Percentiles rank a stretch among this genome's conserved stretches.
These are phyloP conservation scores for Teratosphaeria viscida DNA, from an alignment of 2,329 filamentous ascomycete genomes.

Conservation along the genomic window DNA sequence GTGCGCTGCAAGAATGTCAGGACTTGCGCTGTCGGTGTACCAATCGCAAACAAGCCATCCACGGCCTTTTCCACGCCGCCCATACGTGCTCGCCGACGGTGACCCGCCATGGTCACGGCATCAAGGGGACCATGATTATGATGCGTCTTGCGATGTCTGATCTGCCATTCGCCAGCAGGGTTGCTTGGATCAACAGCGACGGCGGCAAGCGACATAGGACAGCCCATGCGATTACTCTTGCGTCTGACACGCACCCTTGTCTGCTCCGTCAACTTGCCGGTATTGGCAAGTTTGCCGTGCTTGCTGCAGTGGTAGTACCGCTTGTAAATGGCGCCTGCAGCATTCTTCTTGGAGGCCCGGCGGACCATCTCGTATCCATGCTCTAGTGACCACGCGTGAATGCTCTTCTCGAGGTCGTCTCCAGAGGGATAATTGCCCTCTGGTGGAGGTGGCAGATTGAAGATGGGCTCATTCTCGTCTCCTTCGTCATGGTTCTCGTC, in stretches of 20 bases:
- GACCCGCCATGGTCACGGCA: slow-evolving; percentile 19
- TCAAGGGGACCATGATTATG: slow-evolving; percentile 25
- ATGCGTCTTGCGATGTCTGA: slow-evolving; percentile 22
- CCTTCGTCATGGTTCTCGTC: slow-evolving; percentile 5
- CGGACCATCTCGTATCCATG: slow-evolving; percentile 26
- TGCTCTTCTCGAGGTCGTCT: slow-evolving; percentile 20
- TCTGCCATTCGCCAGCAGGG: slow-evolving; percentile 23
- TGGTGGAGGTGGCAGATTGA: slow-evolving; percentile 22
- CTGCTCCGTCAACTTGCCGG: slow-evolving; percentile 14
- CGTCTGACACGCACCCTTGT: slow-evolving; percentile 17
- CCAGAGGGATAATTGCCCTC: slow-evolving; percentile 18
- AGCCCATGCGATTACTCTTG: slow-evolving; percentile 21
- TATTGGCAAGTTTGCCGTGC: slow-evolving; percentile 19
- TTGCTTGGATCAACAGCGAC: slow-evolving; percentile 21
- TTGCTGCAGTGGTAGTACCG: slow-evolving; percentile 26
- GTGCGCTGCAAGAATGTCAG: slow-evolving; percentile 23
- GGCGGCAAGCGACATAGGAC: slow-evolving; percentile 24
- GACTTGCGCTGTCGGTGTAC: slow-evolving; percentile 22
- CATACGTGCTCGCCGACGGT: slow-evolving; percentile 20
- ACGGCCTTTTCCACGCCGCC: slow-evolving; percentile 23
- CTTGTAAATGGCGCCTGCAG: slow-evolving; percentile 23
- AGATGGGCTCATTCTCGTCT: slow-evolving; percentile 17
- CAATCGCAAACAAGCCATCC: slow-evolving; percentile 23
- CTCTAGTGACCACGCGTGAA: slow-evolving; percentile 24
- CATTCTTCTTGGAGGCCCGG: slow-evolving; percentile 24